Evolutionary conservation across 202 grass and related monocot species (phyloP).

Genomic region (Schoenoplectus triqueter): DNA sequence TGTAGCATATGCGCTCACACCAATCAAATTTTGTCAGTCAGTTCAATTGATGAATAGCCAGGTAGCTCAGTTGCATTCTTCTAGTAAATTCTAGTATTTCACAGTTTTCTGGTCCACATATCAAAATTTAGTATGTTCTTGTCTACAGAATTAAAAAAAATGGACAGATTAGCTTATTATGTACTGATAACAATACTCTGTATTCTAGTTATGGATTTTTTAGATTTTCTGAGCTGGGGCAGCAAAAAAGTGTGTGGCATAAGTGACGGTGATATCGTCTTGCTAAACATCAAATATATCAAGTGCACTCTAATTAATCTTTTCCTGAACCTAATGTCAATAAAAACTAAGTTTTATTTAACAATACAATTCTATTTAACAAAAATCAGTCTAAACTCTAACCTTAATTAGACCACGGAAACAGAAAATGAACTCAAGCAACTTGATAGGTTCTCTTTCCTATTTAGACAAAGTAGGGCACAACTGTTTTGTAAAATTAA

Average conservation of each 20-base stretch:
- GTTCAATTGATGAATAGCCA: conserved; percentile 9
- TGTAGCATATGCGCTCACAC: not conserved
- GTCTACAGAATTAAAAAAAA: not conserved
- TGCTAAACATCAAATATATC: not conserved
- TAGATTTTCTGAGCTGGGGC: not conserved
- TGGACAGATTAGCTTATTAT: not conserved
- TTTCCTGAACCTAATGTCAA: not conserved
- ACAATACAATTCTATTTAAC: not conserved
- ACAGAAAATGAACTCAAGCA: not conserved
- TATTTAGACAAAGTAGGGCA: not conserved
- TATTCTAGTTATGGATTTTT: not conserved
- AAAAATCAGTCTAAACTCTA: not conserved
- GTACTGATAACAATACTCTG: not conserved
- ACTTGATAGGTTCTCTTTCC: no score
- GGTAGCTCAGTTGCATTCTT: not conserved
- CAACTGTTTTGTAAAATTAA: not conserved
- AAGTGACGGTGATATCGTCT: no score
- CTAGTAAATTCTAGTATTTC: not conserved
- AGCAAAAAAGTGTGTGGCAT: not conserved
- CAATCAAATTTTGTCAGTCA: not conserved
- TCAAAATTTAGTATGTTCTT: not conserved
- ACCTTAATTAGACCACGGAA: not conserved
- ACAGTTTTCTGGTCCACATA: conserved; percentile 14
- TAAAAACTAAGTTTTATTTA: not conserved
- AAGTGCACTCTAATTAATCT: not conserved